Conservation (phyloP, 768 basidiomycete genomes). For the Hygrocybe punicea region DNA sequence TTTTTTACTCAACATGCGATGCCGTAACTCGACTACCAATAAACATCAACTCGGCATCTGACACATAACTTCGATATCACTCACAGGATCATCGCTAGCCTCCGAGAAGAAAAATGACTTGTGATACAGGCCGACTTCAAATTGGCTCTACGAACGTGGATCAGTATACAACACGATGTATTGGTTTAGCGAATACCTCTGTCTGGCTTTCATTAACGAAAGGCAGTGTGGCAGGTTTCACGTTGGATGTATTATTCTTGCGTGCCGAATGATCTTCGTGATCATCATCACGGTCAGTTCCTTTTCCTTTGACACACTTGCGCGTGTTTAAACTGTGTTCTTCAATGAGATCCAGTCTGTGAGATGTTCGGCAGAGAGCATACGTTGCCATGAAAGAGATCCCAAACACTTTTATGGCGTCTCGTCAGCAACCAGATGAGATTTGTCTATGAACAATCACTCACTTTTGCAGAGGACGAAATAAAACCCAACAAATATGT, state of each 20-base stretch:
- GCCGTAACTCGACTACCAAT: too few relatives aligned
- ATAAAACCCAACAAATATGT: slow-evolving; percentile 57
- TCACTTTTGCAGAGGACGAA: slow-evolving; percentile 58
- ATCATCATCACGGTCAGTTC: slow-evolving; percentile 36
- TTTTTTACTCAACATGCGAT: too few relatives aligned
- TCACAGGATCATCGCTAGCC: slow-evolving; percentile 4
- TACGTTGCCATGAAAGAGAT: slow-evolving; percentile 31
- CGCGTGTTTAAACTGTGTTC: slow-evolving; percentile 55
- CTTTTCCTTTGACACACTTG: slow-evolving; percentile 46
- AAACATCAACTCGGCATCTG: too few relatives aligned
- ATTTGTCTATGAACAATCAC: slow-evolving; percentile 18
- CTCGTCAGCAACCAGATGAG: background rate
- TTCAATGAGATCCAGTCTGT: background rate
- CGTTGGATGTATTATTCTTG: slow-evolving; percentile 19
- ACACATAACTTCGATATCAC: background rate
- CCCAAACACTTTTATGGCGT: slow-evolving; percentile 35
- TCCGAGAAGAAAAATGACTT: slow-evolving; percentile 32
- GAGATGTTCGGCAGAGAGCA: background rate
- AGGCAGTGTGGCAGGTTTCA: slow-evolving; percentile 22
- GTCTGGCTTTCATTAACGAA: background rate
- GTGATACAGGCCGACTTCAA: slow-evolving; percentile 32
- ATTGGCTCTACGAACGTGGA: slow-evolving; percentile 17
- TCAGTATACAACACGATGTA: background rate
- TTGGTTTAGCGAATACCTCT: slow-evolving; percentile 1
- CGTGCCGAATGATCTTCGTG: background rate